Evolutionary conservation across 176 grass and related monocot genomes (phyloP), one percentile per base, ranked within the genome.

Genomic region (Eragrostis curvula): DNA sequence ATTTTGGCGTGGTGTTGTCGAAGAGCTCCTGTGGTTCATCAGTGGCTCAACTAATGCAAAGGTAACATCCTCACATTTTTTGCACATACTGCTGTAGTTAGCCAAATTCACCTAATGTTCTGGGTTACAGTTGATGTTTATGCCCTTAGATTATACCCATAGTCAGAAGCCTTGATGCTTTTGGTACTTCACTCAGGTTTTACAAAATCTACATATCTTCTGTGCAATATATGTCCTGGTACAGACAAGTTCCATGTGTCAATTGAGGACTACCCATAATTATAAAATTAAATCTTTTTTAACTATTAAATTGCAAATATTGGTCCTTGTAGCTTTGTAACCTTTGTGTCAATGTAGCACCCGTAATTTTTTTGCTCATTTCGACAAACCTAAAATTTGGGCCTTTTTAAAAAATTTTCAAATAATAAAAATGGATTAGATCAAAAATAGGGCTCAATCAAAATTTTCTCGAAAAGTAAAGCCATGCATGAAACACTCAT

Each of bases 11-110:
- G 94, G 87, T 79, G 89, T 94, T 79, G 79, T 94, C 20, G 94
- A 97, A 89, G 94, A 94, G 87, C 91, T 97, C 28, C 66, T 97
- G 61, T 97, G 94, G 94, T 97, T 97, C 79, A 94, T 97, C 66
- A 94, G 89, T 87, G 94, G 94, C 41, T 97, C 87, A 25, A 97
- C 94, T 65, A 94, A 88, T 81, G 89, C 87, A 50, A 93, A 97
- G 94, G 94, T 93, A 66, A 20, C 21, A 56, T 15, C 47, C 36
- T 75, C 73, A 13, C 79, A 45, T 80, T 64, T n/a, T 44, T 64
- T 61, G 8, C 4, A 61, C 70, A 2, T 16, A 28, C 53, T 76
- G 42, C 29, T 67, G 12, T 80, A 17, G 14, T 29, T 70, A 32
- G 15, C 15, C 27, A 40, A 53, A 57, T 20, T 76, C 65, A 79